Evolutionary conservation across 495 filamentous ascomycete genomes (phyloP), one percentile per base, ranked within the genome.

Genomic region (Aspergillus sclerotioniger): DNA sequence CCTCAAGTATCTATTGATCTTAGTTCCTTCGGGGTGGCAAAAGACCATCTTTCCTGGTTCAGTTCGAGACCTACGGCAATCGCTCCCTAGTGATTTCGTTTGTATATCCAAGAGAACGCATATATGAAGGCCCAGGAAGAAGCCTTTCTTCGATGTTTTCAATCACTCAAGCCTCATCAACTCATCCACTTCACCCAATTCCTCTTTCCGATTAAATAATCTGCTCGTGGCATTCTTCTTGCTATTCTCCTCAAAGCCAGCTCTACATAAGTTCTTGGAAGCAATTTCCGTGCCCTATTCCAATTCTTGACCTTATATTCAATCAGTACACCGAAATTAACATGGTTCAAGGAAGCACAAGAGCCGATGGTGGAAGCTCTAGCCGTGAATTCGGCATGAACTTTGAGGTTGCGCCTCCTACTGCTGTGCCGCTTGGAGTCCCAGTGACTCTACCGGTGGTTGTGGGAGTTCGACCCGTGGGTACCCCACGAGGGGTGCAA

Each of bases 381-480:
- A 65, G 64, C 31, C 71, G 68, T 25, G 71, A 73, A 61, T 77
- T 72, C 54, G 63, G 58, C 21, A 65, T 75, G 17, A 64, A 64
- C 8, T 75, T 77, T 51, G 71, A 75, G 57, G 62, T 66, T 28
- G 47, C 62, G 20, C 74, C 74, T 48, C 71, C 71, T 21, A 17
- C 67, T 13, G 60, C 72, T 16, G 65, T 59, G 8, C 64, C 61
- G 3, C 71, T 72, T 1, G 64, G 67, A 0, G 47, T 62, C 8
- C 60, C 71, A 10, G 73, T 75, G 57, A 72, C 71, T 8, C 56
- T 75, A 1, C 74, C 74, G 15, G 68, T 77, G 25, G 48, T 75
- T 16, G 62, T 75, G 29, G 66, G 70, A 7, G 70, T 77, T 3
- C 64, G 70, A 3, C 66, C 71, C 8, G 66, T 75, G 2, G 72